Percentiles rank a stretch among this genome's conserved stretches.
phyloP scores from a whole-genome alignment of 2,329 filamentous ascomycete species.

The Ophiostoma perfectum region DNA sequence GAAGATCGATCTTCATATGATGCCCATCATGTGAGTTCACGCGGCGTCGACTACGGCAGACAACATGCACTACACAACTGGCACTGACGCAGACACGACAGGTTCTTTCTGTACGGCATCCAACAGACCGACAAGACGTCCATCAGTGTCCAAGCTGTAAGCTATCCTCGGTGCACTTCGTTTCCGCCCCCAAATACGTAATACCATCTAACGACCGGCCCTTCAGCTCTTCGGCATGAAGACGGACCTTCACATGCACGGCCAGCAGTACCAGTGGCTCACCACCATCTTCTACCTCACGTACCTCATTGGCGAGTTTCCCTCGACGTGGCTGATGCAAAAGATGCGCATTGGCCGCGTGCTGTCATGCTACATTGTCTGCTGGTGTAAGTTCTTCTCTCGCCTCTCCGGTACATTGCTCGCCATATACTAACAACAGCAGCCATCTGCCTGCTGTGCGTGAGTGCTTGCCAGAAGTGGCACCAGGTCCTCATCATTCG shows the following conservation, averaged over 20 bases:
- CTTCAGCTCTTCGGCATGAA: conserved; percentile 30
- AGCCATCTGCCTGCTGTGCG: conserved; percentile 30
- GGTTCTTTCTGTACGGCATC: conserved; percentile 37
- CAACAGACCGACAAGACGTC: conserved; percentile 46
- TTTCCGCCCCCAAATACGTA: neutral
- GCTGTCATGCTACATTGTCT: conserved; percentile 31
- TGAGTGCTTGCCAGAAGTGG: conserved; percentile 38
- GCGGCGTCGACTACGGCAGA: neutral
- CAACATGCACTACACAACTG: neutral
- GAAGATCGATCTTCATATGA: neutral
- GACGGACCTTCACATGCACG: conserved; percentile 30
- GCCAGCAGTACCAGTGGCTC: conserved; percentile 29
- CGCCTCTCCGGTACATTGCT: neutral
- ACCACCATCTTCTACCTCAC: conserved; percentile 37
- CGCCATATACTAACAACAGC: neutral
- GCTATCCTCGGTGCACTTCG: conserved; percentile 25
- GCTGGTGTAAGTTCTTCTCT: conserved; percentile 30
- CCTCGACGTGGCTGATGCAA: conserved; percentile 32
- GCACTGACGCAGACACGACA: neutral
- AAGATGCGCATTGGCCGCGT: conserved; percentile 29
- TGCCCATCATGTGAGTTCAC: neutral
- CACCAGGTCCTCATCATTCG: conserved; percentile 35
- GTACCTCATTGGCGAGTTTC: conserved; percentile 34
- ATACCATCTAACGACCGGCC: neutral
- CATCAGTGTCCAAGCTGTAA: conserved; percentile 36